These are phyloP conservation scores for Pseudopithomyces maydicus DNA, from an alignment of 2,329 filamentous ascomycete genomes.

Conservation along the genomic window DNA sequence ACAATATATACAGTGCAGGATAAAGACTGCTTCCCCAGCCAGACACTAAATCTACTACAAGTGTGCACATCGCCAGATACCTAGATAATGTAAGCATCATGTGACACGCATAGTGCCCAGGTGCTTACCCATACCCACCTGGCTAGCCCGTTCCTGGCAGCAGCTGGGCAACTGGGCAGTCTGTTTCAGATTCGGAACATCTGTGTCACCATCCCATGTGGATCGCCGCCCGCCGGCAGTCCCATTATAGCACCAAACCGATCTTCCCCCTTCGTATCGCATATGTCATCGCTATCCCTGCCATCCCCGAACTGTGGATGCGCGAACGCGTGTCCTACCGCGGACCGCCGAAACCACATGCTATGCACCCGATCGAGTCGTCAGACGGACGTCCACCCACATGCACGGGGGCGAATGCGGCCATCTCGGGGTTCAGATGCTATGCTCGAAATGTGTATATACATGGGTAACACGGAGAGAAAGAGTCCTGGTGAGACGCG, in stretches of 20 bases:
- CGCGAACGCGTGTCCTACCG: not conserved
- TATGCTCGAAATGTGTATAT: too few relatives aligned
- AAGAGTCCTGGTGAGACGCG: slow-evolving; percentile 6
- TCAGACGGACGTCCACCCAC: not conserved
- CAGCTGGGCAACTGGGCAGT: too few relatives aligned
- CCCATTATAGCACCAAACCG: not conserved
- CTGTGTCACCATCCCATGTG: not conserved
- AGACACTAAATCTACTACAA: too few relatives aligned
- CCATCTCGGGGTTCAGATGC: too few relatives aligned
- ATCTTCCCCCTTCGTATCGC: not conserved
- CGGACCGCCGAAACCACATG: not conserved
- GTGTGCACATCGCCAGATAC: too few relatives aligned
- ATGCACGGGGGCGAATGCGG: not conserved
- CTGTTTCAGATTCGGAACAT: not conserved
- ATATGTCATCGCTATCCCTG: not conserved
- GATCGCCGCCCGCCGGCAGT: not conserved
- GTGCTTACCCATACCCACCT: too few relatives aligned
- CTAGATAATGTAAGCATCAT: too few relatives aligned
- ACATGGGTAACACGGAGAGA: too few relatives aligned
- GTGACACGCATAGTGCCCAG: too few relatives aligned
- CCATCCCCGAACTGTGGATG: not conserved
- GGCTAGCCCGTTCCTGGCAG: too few relatives aligned
- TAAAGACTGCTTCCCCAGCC: too few relatives aligned
- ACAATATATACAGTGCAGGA: too few relatives aligned
- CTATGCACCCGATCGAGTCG: not conserved